phyloP scores from a whole-genome alignment of 2,329 filamentous ascomycete species.

The Xylariales sp. region DNA sequence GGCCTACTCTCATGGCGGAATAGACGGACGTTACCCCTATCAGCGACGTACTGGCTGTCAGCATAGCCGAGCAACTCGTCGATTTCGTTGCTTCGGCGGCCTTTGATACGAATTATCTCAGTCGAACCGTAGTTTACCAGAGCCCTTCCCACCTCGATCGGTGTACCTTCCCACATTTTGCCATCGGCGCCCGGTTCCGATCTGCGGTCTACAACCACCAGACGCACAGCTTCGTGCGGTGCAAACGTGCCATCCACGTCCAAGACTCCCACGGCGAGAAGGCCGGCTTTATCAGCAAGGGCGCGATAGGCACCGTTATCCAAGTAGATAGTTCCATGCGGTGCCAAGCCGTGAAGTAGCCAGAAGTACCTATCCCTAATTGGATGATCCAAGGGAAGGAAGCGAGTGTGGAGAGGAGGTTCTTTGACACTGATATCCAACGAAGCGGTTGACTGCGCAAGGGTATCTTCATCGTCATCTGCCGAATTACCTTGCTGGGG shows the following conservation, averaged over 20 bases:
- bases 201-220: slow-evolving; percentile 71
- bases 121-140: slow-evolving; percentile 88
- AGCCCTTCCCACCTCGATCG: slow-evolving; percentile 77
- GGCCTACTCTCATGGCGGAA: slow-evolving; percentile 52
- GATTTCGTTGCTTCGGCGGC: slow-evolving; percentile 79
- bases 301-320: slow-evolving; percentile 84
- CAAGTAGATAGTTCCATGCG: slow-evolving; percentile 89
- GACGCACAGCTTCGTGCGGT: slow-evolving; percentile 85
- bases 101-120: slow-evolving; percentile 82
- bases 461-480: slow-evolving; percentile 26
- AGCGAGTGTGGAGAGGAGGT: slow-evolving; percentile 82
- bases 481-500: slow-evolving; percentile 16
- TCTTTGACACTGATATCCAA: slow-evolving; percentile 31
- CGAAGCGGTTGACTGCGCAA: slow-evolving; percentile 38
- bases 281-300: slow-evolving; percentile 75
- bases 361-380: slow-evolving; percentile 95
- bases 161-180: slow-evolving; percentile 45
- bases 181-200: slow-evolving; percentile 32
- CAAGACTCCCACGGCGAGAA: slow-evolving; percentile 86
- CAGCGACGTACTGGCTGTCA: slow-evolving; percentile 89
- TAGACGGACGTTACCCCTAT: slow-evolving; percentile 83
- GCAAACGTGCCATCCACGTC: slow-evolving; percentile 85
- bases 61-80: slow-evolving; percentile 78
- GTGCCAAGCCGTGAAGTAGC: slow-evolving; percentile 87
- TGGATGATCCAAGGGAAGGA: slow-evolving; percentile 77